Base-by-base conservation (phyloP, 805 yeast species). In the Cyberlindnera sargentensis region DNA sequence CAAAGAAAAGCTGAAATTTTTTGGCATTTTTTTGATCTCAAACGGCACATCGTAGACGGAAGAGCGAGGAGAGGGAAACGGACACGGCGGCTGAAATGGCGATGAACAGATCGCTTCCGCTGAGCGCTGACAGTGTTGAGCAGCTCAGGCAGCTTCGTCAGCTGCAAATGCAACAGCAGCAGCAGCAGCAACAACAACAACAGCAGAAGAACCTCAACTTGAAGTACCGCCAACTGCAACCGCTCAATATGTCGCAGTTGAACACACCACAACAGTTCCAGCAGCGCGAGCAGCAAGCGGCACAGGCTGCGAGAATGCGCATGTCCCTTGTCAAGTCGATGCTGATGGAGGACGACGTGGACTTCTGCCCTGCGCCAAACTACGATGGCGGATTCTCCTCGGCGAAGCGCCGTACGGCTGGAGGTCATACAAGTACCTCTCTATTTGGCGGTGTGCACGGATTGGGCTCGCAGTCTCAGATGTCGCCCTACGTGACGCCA, bases 321-420 rank as follows among this genome's bases (percentile, higher is more conserved):
- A 70, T 79, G 53, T 75, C 80, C 50, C 72, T 80, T 34, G 77
- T 80, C 54, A 75, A 84, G 52, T 80, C 87, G 33, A 82, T 84
- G 59, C 89, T 82, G 51, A 57, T 71, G 34, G 87, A 80, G 58
- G 85, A 83, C 51, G 91, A 84, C 60, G 57, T 73, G 40, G 90
- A 81, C 63, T 84, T 84, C 60, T 80, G 82, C 51, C 85, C 85
- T 7, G 63, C 58, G 20, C n/a, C 39, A 6, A 15, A 6, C 8
- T 15, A 15, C 20, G 30, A 26, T 35, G n/a, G 24, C 11, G 20
- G 11, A 15, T 15, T 15, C 20, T 15, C 20, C 20, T 15, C 20
- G 20, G 20, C 20, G 20, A 15, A 15, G 20, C 20, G 20, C 20
- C 20, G 20, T 15, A 15, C 20, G 20, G 20, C 20, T 15, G 20